Conservation (phyloP, 495 filamentous ascomycete species). For the Collariella sp. region DNA sequence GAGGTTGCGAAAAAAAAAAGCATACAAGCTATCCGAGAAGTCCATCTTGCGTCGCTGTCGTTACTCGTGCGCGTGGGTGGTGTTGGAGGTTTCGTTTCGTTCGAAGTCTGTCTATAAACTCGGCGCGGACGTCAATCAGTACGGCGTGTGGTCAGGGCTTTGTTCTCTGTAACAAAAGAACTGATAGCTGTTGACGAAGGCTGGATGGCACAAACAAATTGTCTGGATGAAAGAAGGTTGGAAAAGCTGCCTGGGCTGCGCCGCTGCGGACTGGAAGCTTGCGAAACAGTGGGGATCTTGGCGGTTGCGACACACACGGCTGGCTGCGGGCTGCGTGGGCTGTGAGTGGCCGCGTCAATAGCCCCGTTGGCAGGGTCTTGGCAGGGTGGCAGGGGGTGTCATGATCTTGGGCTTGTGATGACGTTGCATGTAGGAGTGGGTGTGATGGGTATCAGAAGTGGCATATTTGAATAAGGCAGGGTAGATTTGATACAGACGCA, state of each 20-base stretch:
- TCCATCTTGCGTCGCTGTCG: conserved; percentile 13
- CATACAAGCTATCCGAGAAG: conserved; percentile 27
- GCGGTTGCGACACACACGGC: neutral
- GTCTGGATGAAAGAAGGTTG: neutral
- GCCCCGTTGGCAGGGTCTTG: neutral
- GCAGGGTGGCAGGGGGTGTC: neutral
- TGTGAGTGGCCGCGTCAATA: neutral
- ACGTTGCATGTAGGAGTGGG: neutral
- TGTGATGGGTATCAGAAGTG: no score
- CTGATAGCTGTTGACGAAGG: no score
- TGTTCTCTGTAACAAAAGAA: neutral
- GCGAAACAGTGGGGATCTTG: conserved; percentile 8
- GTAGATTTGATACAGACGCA: no score
- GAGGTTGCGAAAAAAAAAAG: neutral
- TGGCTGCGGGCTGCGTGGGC: neutral
- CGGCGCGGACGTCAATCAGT: no score
- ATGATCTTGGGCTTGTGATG: neutral
- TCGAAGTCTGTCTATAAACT: neutral
- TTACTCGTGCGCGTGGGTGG: neutral
- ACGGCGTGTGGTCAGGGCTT: neutral
- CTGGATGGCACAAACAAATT: neutral
- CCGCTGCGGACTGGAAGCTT: conserved; percentile 1
- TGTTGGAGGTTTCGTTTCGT: neutral
- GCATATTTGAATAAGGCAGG: no score
- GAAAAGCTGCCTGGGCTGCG: neutral